These are phyloP conservation scores for Pichia sp. DNA, from an alignment of 1,139 yeast species.

Conservation along the genomic window DNA sequence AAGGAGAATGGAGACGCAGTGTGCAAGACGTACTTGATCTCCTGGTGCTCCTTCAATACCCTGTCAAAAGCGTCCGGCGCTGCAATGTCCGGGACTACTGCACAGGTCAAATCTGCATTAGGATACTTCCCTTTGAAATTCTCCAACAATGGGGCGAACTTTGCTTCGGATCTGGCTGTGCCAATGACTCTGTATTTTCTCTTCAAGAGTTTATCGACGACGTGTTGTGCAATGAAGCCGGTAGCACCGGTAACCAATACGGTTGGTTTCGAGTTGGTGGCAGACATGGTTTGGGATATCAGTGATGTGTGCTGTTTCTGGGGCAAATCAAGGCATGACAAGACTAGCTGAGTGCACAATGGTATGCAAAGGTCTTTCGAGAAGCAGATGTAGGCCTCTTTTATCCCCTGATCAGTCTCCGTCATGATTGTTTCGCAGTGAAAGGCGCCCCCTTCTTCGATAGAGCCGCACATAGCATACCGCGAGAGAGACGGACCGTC, in stretches of 20 bases:
- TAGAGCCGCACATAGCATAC: too few relatives aligned
- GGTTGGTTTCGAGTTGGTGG: not conserved
- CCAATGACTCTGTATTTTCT: constrained; percentile 35
- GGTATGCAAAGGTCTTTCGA: too few relatives aligned
- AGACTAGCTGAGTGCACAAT: too few relatives aligned
- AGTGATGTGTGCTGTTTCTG: too few relatives aligned
- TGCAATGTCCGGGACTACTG: constrained; percentile 35
- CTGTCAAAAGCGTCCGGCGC: constrained; percentile 37
- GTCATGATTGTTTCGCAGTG: too few relatives aligned
- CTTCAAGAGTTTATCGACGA: constrained; percentile 30
- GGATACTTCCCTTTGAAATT: constrained; percentile 29
- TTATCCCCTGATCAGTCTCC: too few relatives aligned
- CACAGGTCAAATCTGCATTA: constrained; percentile 31
- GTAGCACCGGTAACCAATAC: constrained; percentile 24
- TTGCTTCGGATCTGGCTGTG: constrained; percentile 35
- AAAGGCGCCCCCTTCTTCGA: too few relatives aligned
- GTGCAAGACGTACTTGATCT: constrained; percentile 52
- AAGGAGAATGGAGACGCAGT: constrained; percentile 51
- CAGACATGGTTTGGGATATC: too few relatives aligned
- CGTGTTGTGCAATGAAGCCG: constrained; percentile 21
- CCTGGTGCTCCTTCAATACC: constrained; percentile 44
- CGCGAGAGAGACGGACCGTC: too few relatives aligned
- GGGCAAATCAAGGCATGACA: too few relatives aligned
- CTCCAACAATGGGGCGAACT: constrained; percentile 28
- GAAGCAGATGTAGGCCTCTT: too few relatives aligned